A percentile compares a stretch with the other conserved stretches of the same genome.
phyloP scores from a whole-genome alignment of 2,329 filamentous ascomycete genomes.

The Stachybotrys chlorohalonatus region DNA sequence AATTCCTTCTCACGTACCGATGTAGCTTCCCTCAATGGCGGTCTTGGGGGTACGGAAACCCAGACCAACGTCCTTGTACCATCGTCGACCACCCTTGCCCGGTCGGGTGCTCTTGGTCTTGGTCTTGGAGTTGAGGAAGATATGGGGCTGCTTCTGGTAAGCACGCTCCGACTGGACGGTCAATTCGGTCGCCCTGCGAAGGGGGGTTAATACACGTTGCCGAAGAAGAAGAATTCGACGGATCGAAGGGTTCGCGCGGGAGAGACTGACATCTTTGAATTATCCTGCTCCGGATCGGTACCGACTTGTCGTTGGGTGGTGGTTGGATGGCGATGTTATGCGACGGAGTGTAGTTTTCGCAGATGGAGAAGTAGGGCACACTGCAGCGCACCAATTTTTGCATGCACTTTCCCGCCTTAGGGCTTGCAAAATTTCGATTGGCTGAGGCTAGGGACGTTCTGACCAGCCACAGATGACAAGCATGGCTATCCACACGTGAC shows the following conservation, averaged over 20 bases:
- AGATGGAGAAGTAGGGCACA: slow-evolving; percentile 28
- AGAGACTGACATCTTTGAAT: slow-evolving; percentile 33
- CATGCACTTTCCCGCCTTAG: slow-evolving; percentile 23
- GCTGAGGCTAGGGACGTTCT: slow-evolving; percentile 10
- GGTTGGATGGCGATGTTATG: slow-evolving; percentile 20
- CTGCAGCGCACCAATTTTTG: slow-evolving; percentile 23
- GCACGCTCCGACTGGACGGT: slow-evolving; percentile 99
- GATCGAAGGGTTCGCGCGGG: slow-evolving; percentile 4
- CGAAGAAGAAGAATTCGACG: background rate
- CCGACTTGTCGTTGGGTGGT: slow-evolving; percentile 29
- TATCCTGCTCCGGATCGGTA: slow-evolving; percentile 29
- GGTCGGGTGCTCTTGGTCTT: slow-evolving; percentile 76
- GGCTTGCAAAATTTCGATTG: slow-evolving; percentile 31
- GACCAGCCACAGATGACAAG: too few species aligned
- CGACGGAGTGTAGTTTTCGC: slow-evolving; percentile 22
- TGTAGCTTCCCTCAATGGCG: slow-evolving; percentile 98
- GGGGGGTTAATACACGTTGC: slow-evolving; percentile 19
- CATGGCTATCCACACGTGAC: slow-evolving; percentile 17
- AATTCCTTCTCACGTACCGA: slow-evolving; percentile 61
- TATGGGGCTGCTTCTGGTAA: slow-evolving; percentile 99
- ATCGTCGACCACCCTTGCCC: slow-evolving; percentile 87
- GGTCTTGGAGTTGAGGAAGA: slow-evolving; percentile 97
- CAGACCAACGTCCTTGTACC: slow-evolving; percentile 99
- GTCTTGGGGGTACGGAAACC: slow-evolving; percentile 98
- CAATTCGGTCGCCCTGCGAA: slow-evolving; percentile 90